Evolutionary conservation across 371 early-diverging fungal genomes (phyloP), one percentile per base, ranked within the genome.

Genomic region (Mycotypha africana): DNA sequence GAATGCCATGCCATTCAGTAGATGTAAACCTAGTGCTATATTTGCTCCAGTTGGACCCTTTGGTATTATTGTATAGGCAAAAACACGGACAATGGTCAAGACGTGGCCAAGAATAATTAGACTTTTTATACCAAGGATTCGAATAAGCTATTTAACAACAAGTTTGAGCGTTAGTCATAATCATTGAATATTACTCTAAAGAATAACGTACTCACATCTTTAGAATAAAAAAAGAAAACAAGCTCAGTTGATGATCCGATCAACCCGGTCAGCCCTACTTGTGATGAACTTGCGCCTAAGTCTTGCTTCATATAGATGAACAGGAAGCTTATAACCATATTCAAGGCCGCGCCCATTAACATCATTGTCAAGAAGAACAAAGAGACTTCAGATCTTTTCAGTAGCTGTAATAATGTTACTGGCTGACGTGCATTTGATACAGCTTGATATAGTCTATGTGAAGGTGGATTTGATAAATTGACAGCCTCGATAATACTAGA

Each of bases 401-500:
- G n/a, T n/a, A 70, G 54, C 20, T 74, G 67, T 2, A 61, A 17
- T 10, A 74, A 38, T 4, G 67, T 70, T 10, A 60, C 58, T 1
- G 75, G 71, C 16, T 50, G 42, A 25, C 62, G 15, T 9, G 28
- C 8, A 34, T 34, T 12, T 6, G 45, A 23, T 17, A 43, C 30
- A 38, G 47, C n/a, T 1, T 45, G 37, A 10, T 57, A 50, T 0
- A 65, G 53, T 38, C 75, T 44, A 24, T 60, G 62, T 0, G 65
- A 50, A 1, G 75, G 75, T 8, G 75, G 75, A 39, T 70, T 67
- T 14, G 68, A 57, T 7, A 74, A 21, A 47, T 74, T 74, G 28
- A 74, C 75, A 8, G 75, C 75, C 33, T 74, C 75, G 35, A 74
- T 74, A 14, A 74, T 74, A 25, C 75, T 74, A 6, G 75, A 70